Percentiles rank a stretch among this genome's conserved stretches.
Evolutionary conservation across 1,139 yeast species (phyloP).

Genomic region (Pichia sp.): DNA sequence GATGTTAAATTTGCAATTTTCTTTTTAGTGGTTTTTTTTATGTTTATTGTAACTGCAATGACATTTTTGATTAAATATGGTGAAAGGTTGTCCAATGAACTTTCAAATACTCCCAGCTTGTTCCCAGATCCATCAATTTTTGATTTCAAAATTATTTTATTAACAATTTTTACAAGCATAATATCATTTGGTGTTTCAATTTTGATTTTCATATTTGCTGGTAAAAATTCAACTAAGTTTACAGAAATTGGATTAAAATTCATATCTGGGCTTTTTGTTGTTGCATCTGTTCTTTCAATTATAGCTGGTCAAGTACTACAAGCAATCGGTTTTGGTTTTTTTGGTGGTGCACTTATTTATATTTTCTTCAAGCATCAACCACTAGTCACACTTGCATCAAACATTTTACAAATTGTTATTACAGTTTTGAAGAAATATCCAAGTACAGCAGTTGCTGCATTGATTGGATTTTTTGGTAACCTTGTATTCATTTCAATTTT

Average conservation of each 20-base stretch:
- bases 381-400: constrained; percentile 54
- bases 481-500: constrained; percentile 28
- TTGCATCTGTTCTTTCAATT: constrained; percentile 68
- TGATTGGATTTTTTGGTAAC: constrained; percentile 40
- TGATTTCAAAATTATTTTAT: constrained; percentile 35
- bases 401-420: constrained; percentile 63
- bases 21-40: constrained; percentile 61
- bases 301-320: constrained; percentile 64
- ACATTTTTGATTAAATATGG: constrained; percentile 49
- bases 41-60: constrained; percentile 61
- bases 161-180: constrained; percentile 61
- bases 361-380: constrained; percentile 69
- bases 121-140: background rate
- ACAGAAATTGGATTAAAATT: constrained; percentile 63
- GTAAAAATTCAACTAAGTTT: constrained; percentile 59
- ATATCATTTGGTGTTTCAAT: constrained; percentile 56
- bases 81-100: constrained; percentile 56
- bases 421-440: constrained; percentile 74
- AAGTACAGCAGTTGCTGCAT: constrained; percentile 57
- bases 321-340: constrained; percentile 65
- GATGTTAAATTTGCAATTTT: constrained; percentile 71
- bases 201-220: constrained; percentile 53
- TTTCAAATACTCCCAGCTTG: background rate
- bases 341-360: constrained; percentile 58
- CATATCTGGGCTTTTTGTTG: constrained; percentile 63